Base-by-base conservation (phyloP, 441 rosid species). In the Rhodomyrtus psidioides region DNA sequence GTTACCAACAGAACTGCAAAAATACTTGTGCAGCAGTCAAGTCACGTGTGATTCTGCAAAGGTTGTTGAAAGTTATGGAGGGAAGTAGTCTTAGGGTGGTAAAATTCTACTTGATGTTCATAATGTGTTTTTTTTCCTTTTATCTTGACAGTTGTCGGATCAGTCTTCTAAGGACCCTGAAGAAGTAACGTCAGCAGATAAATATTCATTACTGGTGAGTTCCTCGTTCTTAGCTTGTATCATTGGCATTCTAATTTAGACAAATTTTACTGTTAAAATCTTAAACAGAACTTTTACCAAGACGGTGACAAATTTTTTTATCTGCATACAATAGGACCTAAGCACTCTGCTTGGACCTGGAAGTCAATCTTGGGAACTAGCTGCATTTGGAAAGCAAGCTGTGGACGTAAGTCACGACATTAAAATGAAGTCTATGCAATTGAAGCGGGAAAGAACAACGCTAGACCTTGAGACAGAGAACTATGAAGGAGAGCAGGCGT, bases 381-480 rank as follows among this genome's bases (percentile, higher is more conserved):
- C 84, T 79, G 85, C 85, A 83, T 60, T 83, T 60, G 89, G 83
- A 83, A 88, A 86, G 75, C 88, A 87, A 87, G 86, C 74, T 82
- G 87, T 82, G 84, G 88, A 89, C 86, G 81, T 89, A 83, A 88
- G 82, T 51, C 90, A 92, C 84, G 88, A 88, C 39, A 76, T 87
- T 82, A 91, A 90, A 76, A 87, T 57, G 90, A 92, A 86, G 82
- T 83, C 89, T 28, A 84, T 93, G 89, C 93, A 91, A 88, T 89
- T 84, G 90, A 96, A 92, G 91, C 88, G 94, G 88, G 91, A 89
- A 82, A 94, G 91, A 90, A 83, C 94, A 85, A 88, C 84, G 79
- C 90, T 91, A 84, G 98, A 97, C 81, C 93, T 97, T 83, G 93
- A 95, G 88, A 88, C 91, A 83, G 93, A 95, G 60, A 94, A 86